Conservation (phyloP, 176 grass and related monocot genomes). For the Puccinellia tenuiflora region DNA sequence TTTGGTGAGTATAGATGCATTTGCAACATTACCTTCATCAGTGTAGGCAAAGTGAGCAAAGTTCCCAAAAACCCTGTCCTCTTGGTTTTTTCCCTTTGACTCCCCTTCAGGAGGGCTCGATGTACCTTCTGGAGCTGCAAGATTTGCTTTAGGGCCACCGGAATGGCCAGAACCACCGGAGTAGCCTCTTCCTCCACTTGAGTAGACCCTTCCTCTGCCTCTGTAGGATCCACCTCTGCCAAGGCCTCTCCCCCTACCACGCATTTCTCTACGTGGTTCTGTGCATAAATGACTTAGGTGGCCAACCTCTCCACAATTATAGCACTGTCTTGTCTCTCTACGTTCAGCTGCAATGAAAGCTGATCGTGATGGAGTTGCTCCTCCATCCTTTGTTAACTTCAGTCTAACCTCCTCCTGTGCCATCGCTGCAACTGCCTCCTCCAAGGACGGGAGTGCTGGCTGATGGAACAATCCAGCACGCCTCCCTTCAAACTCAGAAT, state of each 20-base stretch:
- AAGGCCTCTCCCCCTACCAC: not conserved
- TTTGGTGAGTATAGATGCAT: no score
- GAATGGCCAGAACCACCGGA: no score
- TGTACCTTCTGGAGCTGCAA: no score
- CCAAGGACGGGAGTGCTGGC: not conserved
- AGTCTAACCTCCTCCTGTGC: not conserved
- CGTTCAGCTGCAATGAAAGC: not conserved
- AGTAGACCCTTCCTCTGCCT: not conserved
- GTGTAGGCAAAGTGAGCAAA: no score
- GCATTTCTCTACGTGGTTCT: not conserved
- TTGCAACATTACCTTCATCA: no score
- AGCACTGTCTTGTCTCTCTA: not conserved
- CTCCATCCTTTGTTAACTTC: not conserved
- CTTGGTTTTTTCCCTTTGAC: no score
- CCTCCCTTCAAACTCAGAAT: not conserved
- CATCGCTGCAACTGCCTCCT: not conserved
- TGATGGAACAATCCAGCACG: not conserved
- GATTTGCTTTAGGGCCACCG: no score
- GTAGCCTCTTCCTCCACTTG: not conserved
- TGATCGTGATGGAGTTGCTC: not conserved
- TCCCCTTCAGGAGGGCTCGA: no score
- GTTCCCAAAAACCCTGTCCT: no score
- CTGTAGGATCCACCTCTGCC: not conserved
- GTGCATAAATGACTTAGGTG: not conserved
- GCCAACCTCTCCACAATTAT: not conserved